Evolutionary conservation across 2,329 filamentous ascomycete genomes (phyloP).

Genomic region (Arachnomyces sp.): DNA sequence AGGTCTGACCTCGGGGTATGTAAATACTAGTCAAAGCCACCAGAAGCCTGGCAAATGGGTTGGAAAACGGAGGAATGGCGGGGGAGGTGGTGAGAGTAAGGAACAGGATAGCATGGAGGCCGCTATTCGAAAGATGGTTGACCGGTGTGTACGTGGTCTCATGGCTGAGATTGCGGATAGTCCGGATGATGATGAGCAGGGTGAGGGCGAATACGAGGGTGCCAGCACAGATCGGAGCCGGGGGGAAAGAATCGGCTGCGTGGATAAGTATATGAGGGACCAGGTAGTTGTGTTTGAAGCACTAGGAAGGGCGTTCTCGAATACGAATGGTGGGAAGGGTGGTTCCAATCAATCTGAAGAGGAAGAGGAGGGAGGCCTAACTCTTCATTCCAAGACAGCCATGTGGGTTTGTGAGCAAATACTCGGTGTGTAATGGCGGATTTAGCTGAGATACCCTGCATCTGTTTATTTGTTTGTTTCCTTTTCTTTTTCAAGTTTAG

Average conservation of each 20-base stretch:
- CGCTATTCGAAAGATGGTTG: slow-evolving; percentile 31
- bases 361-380: slow-evolving; percentile 24
- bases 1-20: too few relatives aligned
- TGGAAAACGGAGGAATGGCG: slow-evolving; percentile 1
- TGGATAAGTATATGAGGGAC: slow-evolving; percentile 51
- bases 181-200: slow-evolving; percentile 4
- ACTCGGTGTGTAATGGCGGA: slow-evolving; percentile 14
- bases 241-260: slow-evolving; percentile 29
- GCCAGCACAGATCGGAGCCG: neutral
- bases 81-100: slow-evolving; percentile 8
- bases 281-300: slow-evolving; percentile 55
- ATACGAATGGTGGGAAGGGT: slow-evolving; percentile 5
- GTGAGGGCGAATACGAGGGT: neutral
- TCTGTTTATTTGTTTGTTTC: too few relatives aligned
- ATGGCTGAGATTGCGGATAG: slow-evolving; percentile 38
- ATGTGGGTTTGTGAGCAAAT: slow-evolving; percentile 38
- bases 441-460: too few relatives aligned
- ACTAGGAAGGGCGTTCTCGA: slow-evolving; percentile 34
- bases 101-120: slow-evolving; percentile 15
- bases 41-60: too few relatives aligned
- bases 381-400: slow-evolving; percentile 37
- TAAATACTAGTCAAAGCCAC: too few relatives aligned
- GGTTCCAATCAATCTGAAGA: neutral
- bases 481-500: too few relatives aligned
- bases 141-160: slow-evolving; percentile 39